Base-by-base conservation (phyloP, 345 rosid species). In the Sisymbrium irio region DNA sequence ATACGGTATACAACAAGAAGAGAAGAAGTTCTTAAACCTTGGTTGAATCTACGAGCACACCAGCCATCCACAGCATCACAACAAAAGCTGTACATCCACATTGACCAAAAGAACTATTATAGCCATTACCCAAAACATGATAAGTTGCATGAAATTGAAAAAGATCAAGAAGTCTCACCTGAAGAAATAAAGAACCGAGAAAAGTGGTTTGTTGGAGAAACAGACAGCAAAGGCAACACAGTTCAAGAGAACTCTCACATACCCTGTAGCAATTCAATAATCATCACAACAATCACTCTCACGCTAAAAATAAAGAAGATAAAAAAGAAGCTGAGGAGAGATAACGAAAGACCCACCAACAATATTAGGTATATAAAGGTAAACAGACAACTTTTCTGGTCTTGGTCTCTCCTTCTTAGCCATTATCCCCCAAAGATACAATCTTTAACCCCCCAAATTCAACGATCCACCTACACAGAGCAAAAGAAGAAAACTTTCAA, bases 51-150 rank as follows among this genome's bases (percentile, higher is more conserved):
- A 56, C 98, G 97, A 67, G 99, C 98, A 60, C 93, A 89, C 98
- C 99, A 95, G 67, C 99, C 99, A 80, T 95, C 99, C 67, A 95
- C 79, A 35, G 89, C 99, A 74, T 95, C 99, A 72, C 98, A 95
- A 18, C 90, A 92, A 82, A 95, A 95, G 85, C 99, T 95, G 89
- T 67, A 83, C 30, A 27, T 53, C 36, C 79, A 50, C 57, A 39
- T 79, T 71, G 22, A 64, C 58, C 18, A 64, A 69, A 51, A 50
- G 14, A 14, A 55, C 32, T 5, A 45, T 35, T 44, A 44, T 47
- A 76, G 32, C 75, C 45, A 44, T 22, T 3, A 60, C 22, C 2
- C 71, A 13, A 50, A 11, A 50, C 40, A 19, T 32, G 66, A 67
- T 11, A 60, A 58, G 40, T 3, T 42, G 7, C 25, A 78, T n/a